Conservation (phyloP, 2,329 filamentous ascomycete genomes). For the Fusarium transvaalense region DNA sequence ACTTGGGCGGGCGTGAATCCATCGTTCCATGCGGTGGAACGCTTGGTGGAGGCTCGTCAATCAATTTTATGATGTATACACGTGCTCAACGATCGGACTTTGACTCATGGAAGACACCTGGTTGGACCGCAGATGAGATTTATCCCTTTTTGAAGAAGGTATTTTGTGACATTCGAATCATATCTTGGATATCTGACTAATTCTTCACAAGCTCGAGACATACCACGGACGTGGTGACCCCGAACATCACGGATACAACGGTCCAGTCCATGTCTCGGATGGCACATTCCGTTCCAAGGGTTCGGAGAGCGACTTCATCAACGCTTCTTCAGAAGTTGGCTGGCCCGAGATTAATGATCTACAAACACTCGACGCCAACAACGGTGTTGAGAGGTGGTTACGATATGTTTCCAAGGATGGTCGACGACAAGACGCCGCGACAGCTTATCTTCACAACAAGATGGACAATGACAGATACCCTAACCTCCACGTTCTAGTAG, state of each 20-base stretch:
- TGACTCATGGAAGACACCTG: conserved; percentile 52
- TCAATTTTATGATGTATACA: conserved; percentile 53
- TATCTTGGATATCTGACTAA: not conserved
- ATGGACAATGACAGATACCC: conserved; percentile 57
- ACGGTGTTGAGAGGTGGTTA: conserved; percentile 49
- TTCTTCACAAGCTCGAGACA: conserved; percentile 61
- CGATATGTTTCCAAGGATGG: conserved; percentile 62
- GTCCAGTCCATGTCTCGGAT: conserved; percentile 67
- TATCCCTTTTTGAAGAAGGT: conserved; percentile 52
- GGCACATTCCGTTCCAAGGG: conserved; percentile 59
- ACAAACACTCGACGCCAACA: conserved; percentile 61
- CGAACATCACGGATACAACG: conserved; percentile 64
- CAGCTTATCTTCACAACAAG: conserved; percentile 58
- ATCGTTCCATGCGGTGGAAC: conserved; percentile 48
- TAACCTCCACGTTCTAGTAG: conserved; percentile 70
- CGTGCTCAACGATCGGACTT: conserved; percentile 51
- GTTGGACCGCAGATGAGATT: conserved; percentile 52
- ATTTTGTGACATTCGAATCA: accelerated
- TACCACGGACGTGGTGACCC: conserved; percentile 62
- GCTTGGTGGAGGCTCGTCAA: conserved; percentile 51
- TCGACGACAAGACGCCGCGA: conserved; percentile 69
- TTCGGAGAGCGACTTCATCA: conserved; percentile 63
- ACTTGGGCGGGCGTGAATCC: conserved; percentile 43
- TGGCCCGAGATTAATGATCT: conserved; percentile 66
- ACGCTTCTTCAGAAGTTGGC: conserved; percentile 61